Percentiles rank a stretch among this genome's conserved stretches.
Evolutionary conservation across 257 asterid species (phyloP).

Genomic region (Fraxinus cuspidata): DNA sequence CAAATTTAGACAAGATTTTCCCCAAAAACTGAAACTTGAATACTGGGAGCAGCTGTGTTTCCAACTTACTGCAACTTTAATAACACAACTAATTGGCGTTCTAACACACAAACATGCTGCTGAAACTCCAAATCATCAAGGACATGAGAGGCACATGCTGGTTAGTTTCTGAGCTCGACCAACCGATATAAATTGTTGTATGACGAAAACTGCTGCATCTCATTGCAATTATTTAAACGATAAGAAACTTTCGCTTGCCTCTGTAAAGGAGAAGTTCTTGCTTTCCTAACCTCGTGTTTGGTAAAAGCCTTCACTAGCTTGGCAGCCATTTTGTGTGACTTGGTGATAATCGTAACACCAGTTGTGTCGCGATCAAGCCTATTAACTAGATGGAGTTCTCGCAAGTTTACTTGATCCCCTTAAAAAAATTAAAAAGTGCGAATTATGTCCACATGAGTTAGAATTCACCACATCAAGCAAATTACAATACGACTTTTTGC

Average conservation of each 20-base stretch:
- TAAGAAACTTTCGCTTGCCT: background rate
- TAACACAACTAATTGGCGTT: no score
- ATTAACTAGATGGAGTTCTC: constrained; percentile 78
- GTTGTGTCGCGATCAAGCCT: constrained; percentile 96
- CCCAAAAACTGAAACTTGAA: no score
- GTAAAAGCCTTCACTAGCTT: constrained; percentile 89
- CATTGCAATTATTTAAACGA: background rate
- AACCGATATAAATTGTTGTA: no score
- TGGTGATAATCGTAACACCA: constrained; percentile 77
- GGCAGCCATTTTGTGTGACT: constrained; percentile 85
- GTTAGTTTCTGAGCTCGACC: no score
- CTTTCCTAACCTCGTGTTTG: constrained; percentile 49
- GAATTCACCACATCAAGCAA: constrained; percentile 11
- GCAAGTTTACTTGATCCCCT: constrained; percentile 42
- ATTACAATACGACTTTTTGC: background rate
- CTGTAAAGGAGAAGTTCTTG: background rate
- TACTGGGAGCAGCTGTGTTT: no score
- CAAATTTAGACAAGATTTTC: no score
- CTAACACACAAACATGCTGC: no score
- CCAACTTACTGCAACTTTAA: no score
- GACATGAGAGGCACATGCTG: no score
- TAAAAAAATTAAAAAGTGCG: constrained; percentile 5
- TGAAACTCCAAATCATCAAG: no score
- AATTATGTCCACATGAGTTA: background rate
- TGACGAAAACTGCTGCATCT: background rate